Evolutionary conservation across 129 eudicot genomes (phyloP).

Genomic region (Saposhnikovia divaricata): DNA sequence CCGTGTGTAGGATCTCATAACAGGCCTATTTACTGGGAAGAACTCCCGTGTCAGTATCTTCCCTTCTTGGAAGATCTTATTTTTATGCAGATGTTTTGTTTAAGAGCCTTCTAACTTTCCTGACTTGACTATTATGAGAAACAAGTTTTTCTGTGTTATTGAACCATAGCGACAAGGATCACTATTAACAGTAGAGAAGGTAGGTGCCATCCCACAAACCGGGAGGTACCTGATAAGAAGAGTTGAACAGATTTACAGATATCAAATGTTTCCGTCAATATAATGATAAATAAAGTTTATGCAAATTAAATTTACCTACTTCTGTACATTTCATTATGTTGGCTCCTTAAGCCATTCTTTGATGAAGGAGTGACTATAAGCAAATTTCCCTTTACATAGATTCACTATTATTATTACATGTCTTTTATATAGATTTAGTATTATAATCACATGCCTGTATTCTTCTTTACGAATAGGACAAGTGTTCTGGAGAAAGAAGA

Average conservation of each 20-base stretch:
- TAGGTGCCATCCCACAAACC: neutral
- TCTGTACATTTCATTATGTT: neutral
- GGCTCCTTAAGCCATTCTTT: neutral
- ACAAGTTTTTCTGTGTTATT: neutral
- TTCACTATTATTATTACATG: neutral
- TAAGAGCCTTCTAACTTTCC: neutral
- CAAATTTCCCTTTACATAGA: neutral
- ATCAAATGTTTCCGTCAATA: neutral
- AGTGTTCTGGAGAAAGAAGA: constrained; percentile 74
- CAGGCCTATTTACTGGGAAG: neutral
- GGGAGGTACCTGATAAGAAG: neutral
- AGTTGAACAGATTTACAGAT: neutral
- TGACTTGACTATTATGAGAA: neutral
- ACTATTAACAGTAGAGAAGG: neutral
- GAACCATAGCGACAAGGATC: neutral
- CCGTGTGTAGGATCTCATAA: neutral
- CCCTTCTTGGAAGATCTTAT: no score
- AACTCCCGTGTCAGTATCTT: neutral
- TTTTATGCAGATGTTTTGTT: neutral
- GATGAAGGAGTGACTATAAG: neutral
- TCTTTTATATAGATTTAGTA: neutral
- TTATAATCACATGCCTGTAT: neutral
- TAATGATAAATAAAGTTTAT: neutral
- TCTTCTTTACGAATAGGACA: constrained; percentile 37
- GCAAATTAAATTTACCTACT: neutral